phyloP scores from a whole-genome alignment of 805 yeast genomes.

The Kuraishia molischiana region DNA sequence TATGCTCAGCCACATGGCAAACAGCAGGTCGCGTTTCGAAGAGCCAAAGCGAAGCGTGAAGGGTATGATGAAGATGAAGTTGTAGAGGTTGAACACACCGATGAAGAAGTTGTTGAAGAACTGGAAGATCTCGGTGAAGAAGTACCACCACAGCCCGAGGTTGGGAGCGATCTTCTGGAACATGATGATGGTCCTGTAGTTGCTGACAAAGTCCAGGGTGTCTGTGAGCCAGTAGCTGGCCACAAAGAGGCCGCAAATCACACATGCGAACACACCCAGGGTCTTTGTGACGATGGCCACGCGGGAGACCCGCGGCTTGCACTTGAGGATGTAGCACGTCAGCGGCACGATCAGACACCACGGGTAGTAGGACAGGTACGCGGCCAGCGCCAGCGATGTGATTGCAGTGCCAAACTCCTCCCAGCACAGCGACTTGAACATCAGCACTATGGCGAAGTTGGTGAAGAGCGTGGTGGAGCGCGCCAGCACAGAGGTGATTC shows the following conservation, averaged over 20 bases:
- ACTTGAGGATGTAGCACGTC: slow-evolving; percentile 16
- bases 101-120: slow-evolving; percentile 77
- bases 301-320: background rate
- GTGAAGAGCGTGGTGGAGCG: slow-evolving; percentile 58
- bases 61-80: slow-evolving; percentile 61
- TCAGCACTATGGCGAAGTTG: slow-evolving; percentile 42
- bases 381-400: slow-evolving; percentile 47
- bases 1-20: slow-evolving; percentile 29
- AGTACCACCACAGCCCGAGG: slow-evolving; percentile 97
- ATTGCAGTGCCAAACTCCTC: slow-evolving; percentile 33
- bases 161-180: slow-evolving; percentile 78
- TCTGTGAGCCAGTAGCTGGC: slow-evolving; percentile 29
- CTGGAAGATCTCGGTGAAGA: slow-evolving; percentile 91
- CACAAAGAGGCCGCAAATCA: background rate
- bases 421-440: slow-evolving; percentile 33
- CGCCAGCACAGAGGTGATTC: slow-evolving; percentile 57
- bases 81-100: slow-evolving; percentile 73
- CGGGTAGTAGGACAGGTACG: slow-evolving; percentile 58
- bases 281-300: slow-evolving; percentile 2
- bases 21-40: slow-evolving; percentile 13
- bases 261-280: slow-evolving; percentile 10
- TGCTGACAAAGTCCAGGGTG: slow-evolving; percentile 35
- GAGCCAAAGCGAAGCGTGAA: slow-evolving; percentile 53
- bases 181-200: slow-evolving; percentile 45
- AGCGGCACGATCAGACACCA: slow-evolving; percentile 51